A percentile compares a stretch with the other conserved stretches of the same genome.
Conservation (phyloP, 306 rosid genomes). For the Psophocarpus tetragonolobus region DNA sequence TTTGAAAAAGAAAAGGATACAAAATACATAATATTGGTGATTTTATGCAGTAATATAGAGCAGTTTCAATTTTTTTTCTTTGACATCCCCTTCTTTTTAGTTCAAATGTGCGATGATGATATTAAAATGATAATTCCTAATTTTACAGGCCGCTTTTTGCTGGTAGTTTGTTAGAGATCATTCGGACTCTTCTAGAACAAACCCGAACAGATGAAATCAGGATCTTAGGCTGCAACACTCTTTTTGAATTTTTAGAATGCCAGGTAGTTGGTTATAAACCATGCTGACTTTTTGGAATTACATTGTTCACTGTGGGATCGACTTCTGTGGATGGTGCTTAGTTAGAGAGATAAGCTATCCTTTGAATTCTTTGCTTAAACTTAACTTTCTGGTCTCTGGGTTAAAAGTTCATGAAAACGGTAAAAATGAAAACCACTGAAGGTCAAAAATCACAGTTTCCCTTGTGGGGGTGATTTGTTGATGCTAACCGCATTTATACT, state of each 20-base stretch:
- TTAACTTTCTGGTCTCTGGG: constrained; percentile 23
- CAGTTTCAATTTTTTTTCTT: not conserved
- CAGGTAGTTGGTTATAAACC: constrained; percentile 66
- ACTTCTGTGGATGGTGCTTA: constrained; percentile 27
- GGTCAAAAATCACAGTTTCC: not conserved
- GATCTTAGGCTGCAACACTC: constrained; percentile 76
- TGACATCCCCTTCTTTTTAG: not conserved
- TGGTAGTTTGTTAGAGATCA: constrained; percentile 71
- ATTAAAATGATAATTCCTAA: constrained; percentile 30
- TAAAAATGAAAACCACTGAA: not conserved
- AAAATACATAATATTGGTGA: not conserved
- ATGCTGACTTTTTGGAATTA: constrained; percentile 33
- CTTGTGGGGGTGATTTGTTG: not conserved
- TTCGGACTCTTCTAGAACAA: constrained; percentile 85
- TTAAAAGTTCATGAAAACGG: constrained; percentile 22
- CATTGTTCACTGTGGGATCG: constrained; percentile 11
- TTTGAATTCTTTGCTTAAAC: constrained; percentile 9
- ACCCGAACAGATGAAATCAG: constrained; percentile 67
- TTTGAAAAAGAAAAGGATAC: not conserved
- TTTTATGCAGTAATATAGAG: not conserved
- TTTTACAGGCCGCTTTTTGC: constrained; percentile 86
- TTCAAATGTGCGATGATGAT: constrained; percentile 30
- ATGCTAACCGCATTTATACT: constrained; percentile 10
- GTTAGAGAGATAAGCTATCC: constrained; percentile 17
- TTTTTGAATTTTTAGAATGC: constrained; percentile 63